Percentiles rank a stretch among this genome's conserved stretches.
phyloP scores from a whole-genome alignment of 306 rosid species.

The Begonia peltatifolia region DNA sequence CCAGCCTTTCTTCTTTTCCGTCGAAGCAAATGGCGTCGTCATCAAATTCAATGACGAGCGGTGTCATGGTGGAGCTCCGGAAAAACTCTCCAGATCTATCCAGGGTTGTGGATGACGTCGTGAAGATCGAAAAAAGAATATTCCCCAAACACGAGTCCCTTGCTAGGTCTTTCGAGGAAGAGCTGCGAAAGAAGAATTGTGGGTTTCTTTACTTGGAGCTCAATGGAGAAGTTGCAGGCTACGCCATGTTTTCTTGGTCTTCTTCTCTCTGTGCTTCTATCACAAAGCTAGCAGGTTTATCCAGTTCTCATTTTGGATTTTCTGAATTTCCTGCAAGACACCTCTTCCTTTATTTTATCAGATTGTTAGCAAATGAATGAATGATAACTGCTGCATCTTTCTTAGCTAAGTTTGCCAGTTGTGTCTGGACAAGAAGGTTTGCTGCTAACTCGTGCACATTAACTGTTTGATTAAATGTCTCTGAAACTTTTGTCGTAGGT shows the following conservation, averaged over 20 bases:
- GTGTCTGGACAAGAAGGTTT: background rate
- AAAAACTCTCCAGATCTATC: conserved; percentile 29
- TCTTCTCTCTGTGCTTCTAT: conserved; percentile 62
- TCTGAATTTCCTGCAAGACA: no score
- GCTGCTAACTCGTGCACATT: conserved; percentile 5
- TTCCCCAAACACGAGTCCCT: conserved; percentile 85
- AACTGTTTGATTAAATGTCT: conserved; percentile 36
- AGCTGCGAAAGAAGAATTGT: conserved; percentile 50
- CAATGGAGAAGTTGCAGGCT: conserved; percentile 47
- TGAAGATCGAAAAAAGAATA: conserved; percentile 59
- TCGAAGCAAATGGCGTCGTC: no score
- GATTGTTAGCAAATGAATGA: conserved; percentile 66
- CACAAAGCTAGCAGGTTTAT: conserved; percentile 83
- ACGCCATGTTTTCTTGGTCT: conserved; percentile 79
- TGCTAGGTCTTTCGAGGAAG: conserved; percentile 54
- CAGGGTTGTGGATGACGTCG: conserved; percentile 48
- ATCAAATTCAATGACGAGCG: conserved; percentile 21
- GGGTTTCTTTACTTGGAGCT: conserved; percentile 52
- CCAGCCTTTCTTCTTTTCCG: no score
- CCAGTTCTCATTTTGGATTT: background rate
- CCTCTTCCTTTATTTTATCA: conserved; percentile 18
- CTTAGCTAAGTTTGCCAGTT: no score
- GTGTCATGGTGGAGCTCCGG: conserved; percentile 33
- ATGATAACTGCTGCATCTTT: no score
- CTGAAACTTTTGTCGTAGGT: background rate